These are phyloP conservation scores for Aquilaria yunnanensis DNA, from an alignment of 345 rosid species.

Conservation along the genomic window DNA sequence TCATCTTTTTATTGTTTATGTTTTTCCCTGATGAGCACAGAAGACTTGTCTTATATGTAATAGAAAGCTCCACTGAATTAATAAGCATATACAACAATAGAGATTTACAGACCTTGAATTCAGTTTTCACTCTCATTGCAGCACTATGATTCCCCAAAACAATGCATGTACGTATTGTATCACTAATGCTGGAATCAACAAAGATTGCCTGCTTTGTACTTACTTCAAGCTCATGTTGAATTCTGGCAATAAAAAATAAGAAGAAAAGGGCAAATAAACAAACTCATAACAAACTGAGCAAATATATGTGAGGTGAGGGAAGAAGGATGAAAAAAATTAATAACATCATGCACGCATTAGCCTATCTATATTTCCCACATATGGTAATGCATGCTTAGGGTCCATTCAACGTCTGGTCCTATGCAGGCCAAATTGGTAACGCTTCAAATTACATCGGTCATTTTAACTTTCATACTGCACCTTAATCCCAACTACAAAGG, in stretches of 20 bases:
- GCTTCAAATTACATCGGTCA: no score
- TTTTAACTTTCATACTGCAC: no score
- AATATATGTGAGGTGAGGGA: neutral
- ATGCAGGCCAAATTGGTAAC: no score
- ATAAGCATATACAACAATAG: neutral
- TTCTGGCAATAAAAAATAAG: slow-evolving; percentile 31
- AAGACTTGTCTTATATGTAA: no score
- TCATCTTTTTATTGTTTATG: no score
- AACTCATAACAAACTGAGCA: slow-evolving; percentile 7
- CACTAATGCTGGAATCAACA: slow-evolving; percentile 97
- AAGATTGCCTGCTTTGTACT: slow-evolving; percentile 90
- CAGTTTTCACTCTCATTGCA: slow-evolving; percentile 51
- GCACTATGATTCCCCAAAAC: slow-evolving; percentile 77
- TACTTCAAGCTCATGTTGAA: slow-evolving; percentile 91
- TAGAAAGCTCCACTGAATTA: no score
- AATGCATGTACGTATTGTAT: slow-evolving; percentile 95
- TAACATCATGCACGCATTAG: slow-evolving; percentile 3
- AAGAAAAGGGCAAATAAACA: slow-evolving; percentile 1
- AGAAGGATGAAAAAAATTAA: neutral
- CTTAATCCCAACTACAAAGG: no score
- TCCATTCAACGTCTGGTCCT: no score
- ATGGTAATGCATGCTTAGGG: no score
- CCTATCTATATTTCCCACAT: neutral
- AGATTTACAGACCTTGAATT: slow-evolving; percentile 42
- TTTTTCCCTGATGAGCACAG: no score